A percentile compares a stretch with the other conserved stretches of the same genome.
These are phyloP conservation scores for Chionographis japonica DNA, from an alignment of 106 monocot species.

Conservation along the genomic window DNA sequence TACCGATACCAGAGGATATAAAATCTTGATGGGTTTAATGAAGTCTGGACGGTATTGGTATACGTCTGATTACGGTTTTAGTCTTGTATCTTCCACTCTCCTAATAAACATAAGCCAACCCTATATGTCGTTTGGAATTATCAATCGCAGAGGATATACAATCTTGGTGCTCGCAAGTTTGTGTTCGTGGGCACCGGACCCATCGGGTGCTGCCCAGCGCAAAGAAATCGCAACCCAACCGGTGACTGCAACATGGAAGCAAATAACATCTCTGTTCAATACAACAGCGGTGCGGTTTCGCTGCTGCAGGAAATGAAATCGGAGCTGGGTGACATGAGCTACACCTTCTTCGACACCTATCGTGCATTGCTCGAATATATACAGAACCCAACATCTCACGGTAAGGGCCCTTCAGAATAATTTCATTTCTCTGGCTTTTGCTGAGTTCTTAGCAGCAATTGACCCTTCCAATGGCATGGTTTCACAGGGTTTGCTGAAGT, in stretches of 20 bases:
- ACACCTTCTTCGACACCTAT: constrained; percentile 51
- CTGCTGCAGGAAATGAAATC: constrained; percentile 39
- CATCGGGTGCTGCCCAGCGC: constrained; percentile 40
- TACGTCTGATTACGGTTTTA: no score
- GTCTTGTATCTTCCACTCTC: no score
- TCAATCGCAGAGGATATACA: constrained; percentile 37
- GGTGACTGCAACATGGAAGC: constrained; percentile 30
- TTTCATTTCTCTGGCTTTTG: not conserved
- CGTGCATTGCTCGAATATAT: constrained; percentile 25
- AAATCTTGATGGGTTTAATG: no score
- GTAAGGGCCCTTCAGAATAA: constrained; percentile 7
- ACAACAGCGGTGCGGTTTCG: constrained; percentile 20
- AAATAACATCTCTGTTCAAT: constrained; percentile 30
- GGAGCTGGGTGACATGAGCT: constrained; percentile 37
- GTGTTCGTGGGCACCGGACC: constrained; percentile 34
- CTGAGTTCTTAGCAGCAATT: not conserved
- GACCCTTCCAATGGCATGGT: not conserved
- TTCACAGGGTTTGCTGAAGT: constrained; percentile 43
- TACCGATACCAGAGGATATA: no score
- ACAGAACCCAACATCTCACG: constrained; percentile 21
- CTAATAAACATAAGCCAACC: not conserved
- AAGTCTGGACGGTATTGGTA: no score
- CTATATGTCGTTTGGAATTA: not conserved
- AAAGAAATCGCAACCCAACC: constrained; percentile 17
- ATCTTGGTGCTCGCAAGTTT: constrained; percentile 49